Conservation (phyloP, 768 basidiomycete species). For the Pholiota microspora region DNA sequence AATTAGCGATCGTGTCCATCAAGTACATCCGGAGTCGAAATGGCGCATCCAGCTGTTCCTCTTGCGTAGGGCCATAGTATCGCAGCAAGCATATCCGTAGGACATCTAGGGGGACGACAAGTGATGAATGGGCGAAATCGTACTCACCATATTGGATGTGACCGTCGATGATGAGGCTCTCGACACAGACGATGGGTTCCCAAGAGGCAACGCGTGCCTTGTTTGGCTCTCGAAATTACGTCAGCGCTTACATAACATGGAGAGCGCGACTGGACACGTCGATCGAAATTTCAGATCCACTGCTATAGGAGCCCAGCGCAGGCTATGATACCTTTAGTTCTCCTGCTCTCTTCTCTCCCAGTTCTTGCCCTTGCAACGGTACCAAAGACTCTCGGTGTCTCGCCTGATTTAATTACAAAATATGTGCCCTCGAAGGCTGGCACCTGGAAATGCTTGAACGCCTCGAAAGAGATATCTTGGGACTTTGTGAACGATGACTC, state of each 20-base stretch:
- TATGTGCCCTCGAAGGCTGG: slow-evolving; percentile 54
- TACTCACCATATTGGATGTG: slow-evolving; percentile 43
- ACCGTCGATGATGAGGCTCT: slow-evolving; percentile 40
- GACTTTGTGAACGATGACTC: slow-evolving; percentile 88
- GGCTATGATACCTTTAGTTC: slow-evolving; percentile 51
- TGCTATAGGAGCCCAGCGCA: slow-evolving; percentile 8
- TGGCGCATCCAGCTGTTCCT: slow-evolving; percentile 36
- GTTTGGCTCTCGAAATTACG: slow-evolving; percentile 34
- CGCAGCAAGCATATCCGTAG: neutral
- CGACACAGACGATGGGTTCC: slow-evolving; percentile 18
- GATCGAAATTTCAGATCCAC: too few species aligned
- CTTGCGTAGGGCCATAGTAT: slow-evolving; percentile 4
- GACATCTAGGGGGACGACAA: slow-evolving; percentile 4
- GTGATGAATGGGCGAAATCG: slow-evolving; percentile 13
- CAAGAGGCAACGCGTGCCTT: slow-evolving; percentile 34
- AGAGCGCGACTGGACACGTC: slow-evolving; percentile 37
- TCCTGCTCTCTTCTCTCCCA: slow-evolving; percentile 42
- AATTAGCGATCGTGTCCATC: slow-evolving; percentile 19
- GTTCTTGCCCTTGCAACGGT: slow-evolving; percentile 36
- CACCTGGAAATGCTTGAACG: slow-evolving; percentile 80
- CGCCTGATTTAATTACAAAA: slow-evolving; percentile 50
- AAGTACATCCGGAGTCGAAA: slow-evolving; percentile 33
- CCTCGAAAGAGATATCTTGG: slow-evolving; percentile 76
- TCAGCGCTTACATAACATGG: slow-evolving; percentile 21
- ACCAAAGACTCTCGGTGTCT: slow-evolving; percentile 57